Conservation (phyloP, 768 basidiomycete genomes). For the Leccinum fibrillosum region DNA sequence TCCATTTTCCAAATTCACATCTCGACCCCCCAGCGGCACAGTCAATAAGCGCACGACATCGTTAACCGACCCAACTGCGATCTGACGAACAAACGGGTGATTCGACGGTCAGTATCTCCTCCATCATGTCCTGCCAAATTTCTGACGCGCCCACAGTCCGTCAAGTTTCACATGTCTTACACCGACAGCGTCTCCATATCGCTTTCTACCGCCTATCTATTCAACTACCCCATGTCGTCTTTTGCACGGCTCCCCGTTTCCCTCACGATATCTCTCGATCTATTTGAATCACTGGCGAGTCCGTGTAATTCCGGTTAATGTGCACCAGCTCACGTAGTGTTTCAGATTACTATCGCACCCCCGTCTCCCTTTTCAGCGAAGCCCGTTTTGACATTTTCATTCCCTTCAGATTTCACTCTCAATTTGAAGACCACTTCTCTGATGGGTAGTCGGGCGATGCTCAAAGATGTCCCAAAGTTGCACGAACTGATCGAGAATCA, state of each 20-base stretch:
- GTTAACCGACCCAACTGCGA: too few relatives aligned
- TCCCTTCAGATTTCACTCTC: constrained; percentile 85
- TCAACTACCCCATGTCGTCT: constrained; percentile 79
- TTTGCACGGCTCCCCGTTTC: constrained; percentile 83
- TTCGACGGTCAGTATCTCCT: constrained; percentile 29
- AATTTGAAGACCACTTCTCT: constrained; percentile 86
- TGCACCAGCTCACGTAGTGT: constrained; percentile 2
- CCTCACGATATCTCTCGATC: constrained; percentile 71
- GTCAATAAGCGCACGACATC: too few relatives aligned
- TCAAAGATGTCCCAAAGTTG: constrained; percentile 95
- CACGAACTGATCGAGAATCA: constrained; percentile 92
- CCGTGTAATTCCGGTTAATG: neutral
- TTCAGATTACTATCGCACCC: constrained; percentile 60
- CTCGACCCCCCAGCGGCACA: too few relatives aligned
- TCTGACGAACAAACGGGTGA: too few relatives aligned
- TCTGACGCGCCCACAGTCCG: constrained; percentile 49
- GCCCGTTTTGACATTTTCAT: constrained; percentile 64
- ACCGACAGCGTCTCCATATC: constrained; percentile 81
- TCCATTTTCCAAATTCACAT: too few relatives aligned
- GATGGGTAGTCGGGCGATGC: constrained; percentile 94
- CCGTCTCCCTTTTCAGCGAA: constrained; percentile 51
- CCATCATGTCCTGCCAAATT: neutral
- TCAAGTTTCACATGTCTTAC: constrained; percentile 83
- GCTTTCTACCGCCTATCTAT: constrained; percentile 77
- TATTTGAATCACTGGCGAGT: constrained; percentile 67